Conservation (phyloP, 208 protist species). For the Trypanosoma vivax region DNA sequence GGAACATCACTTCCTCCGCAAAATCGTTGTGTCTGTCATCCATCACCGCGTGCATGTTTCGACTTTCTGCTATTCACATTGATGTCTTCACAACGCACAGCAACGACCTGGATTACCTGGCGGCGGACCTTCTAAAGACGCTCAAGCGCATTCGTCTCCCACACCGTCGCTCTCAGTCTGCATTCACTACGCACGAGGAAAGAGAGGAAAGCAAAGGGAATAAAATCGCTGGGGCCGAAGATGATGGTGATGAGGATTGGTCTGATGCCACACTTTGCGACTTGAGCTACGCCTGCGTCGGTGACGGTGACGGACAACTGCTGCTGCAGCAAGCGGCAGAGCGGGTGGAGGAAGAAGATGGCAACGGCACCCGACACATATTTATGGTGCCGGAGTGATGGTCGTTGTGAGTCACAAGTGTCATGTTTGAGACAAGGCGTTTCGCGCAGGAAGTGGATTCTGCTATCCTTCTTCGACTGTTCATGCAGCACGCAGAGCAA, state of each 20-base stretch:
- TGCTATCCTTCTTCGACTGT: too few relatives aligned
- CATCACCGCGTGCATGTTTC: conserved; percentile 44
- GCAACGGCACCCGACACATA: conserved; percentile 21
- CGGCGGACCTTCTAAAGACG: conserved; percentile 50
- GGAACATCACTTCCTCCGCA: conserved; percentile 6
- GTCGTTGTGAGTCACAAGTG: neutral
- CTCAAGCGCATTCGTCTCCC: conserved; percentile 54
- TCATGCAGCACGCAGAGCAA: too few relatives aligned
- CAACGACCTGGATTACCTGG: conserved; percentile 67
- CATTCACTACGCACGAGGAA: neutral
- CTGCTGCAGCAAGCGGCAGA: conserved; percentile 69
- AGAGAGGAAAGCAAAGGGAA: neutral
- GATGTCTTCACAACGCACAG: conserved; percentile 70
- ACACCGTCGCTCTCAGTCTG: conserved; percentile 22
- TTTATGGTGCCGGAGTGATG: conserved; percentile 21
- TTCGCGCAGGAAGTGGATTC: too few relatives aligned
- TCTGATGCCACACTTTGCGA: conserved; percentile 61
- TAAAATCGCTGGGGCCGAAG: neutral
- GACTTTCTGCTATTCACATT: conserved; percentile 42
- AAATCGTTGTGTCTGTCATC: conserved; percentile 52
- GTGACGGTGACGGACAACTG: conserved; percentile 53
- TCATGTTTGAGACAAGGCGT: too few relatives aligned
- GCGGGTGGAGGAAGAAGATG: conserved; percentile 65
- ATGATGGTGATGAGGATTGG: neutral
- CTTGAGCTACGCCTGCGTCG: conserved; percentile 66